These are phyloP conservation scores for Martiniozyma abietophila DNA, from an alignment of 805 yeast genomes.

Conservation along the genomic window DNA sequence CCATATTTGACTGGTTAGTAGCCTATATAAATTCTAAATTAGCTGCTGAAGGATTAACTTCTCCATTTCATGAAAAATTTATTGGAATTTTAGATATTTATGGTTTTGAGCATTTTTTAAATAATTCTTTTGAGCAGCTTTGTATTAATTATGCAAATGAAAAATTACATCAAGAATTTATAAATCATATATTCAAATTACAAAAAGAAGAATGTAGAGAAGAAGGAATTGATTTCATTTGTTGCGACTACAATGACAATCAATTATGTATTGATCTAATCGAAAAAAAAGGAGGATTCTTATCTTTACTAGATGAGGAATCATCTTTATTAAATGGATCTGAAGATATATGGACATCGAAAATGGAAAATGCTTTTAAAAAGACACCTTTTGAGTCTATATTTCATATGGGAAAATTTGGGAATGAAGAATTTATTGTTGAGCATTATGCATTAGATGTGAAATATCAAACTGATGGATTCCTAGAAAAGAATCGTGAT, in stretches of 20 bases:
- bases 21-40: slow-evolving; percentile 79
- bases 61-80: slow-evolving; percentile 37
- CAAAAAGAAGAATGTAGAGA: slow-evolving; percentile 97
- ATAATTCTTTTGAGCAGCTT: slow-evolving; percentile 89
- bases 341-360: slow-evolving; percentile 90
- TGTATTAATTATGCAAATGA: slow-evolving; percentile 95
- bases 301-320: no score
- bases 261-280: slow-evolving; percentile 94
- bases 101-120: slow-evolving; percentile 93
- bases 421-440: slow-evolving; percentile 83
- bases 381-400: slow-evolving; percentile 88
- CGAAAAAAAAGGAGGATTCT: slow-evolving; percentile 91
- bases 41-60: slow-evolving; percentile 33
- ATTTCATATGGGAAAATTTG: no score
- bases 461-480: slow-evolving; percentile 74
- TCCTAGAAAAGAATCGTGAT: slow-evolving; percentile 97
- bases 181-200: slow-evolving; percentile 88
- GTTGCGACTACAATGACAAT: slow-evolving; percentile 92
- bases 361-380: slow-evolving; percentile 71
- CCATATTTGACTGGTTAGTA: slow-evolving; percentile 94
- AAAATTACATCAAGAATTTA: slow-evolving; percentile 91
- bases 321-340: no score
- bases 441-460: slow-evolving; percentile 99
- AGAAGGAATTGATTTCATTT: slow-evolving; percentile 96
- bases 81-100: slow-evolving; percentile 93